Evolutionary conservation across 768 basidiomycete species (phyloP).

Genomic region (Phaffia tasmanica): DNA sequence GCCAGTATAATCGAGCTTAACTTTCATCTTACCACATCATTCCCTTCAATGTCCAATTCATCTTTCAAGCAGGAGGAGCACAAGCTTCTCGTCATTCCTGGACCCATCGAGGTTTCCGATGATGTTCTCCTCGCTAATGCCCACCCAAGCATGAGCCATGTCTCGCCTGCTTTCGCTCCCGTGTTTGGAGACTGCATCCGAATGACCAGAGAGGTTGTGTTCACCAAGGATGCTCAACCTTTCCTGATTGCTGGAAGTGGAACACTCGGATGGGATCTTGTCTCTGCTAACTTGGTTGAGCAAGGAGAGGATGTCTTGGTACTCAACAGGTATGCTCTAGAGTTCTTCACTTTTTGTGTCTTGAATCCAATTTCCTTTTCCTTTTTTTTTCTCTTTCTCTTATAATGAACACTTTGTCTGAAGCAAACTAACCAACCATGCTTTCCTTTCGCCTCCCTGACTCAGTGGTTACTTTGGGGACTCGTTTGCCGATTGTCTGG

Average conservation of each 20-base stretch:
- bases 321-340: constrained; percentile 10
- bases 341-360: too few species aligned
- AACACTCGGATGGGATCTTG: constrained; percentile 95
- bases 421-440: too few species aligned
- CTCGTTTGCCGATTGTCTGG: constrained; percentile 53
- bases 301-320: constrained; percentile 33
- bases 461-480: constrained; percentile 90
- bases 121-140: constrained; percentile 89
- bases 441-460: too few species aligned
- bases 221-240: constrained; percentile 62
- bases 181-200: constrained; percentile 28
- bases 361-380: background rate
- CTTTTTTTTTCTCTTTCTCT: background rate
- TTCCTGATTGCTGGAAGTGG: constrained; percentile 91
- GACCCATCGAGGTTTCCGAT: constrained; percentile 28
- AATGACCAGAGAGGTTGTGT: constrained; percentile 50
- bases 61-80: constrained; percentile 26
- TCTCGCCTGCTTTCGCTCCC: constrained; percentile 74
- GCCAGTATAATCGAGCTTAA: background rate
- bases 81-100: constrained; percentile 31
- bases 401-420: too few species aligned
- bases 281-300: constrained; percentile 76
- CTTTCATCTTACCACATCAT: background rate
- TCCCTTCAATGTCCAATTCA: background rate
- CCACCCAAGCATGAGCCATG: constrained; percentile 68